A percentile compares a stretch with the other conserved stretches of the same genome.
phyloP scores from a whole-genome alignment of 2,329 filamentous ascomycete species.

The Zymoseptoria crescenta region DNA sequence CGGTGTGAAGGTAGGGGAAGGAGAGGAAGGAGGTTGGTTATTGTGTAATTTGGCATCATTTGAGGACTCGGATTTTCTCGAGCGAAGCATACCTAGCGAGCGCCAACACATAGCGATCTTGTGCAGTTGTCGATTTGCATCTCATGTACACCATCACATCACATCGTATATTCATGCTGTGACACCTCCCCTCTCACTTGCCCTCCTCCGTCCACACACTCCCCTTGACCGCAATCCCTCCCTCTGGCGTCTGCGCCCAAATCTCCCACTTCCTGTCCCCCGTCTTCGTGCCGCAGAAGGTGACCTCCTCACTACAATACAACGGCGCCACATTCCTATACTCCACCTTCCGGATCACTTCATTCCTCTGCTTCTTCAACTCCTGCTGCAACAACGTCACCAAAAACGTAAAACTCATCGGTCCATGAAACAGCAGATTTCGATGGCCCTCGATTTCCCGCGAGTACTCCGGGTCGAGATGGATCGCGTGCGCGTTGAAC shows the following conservation, averaged over 20 bases:
- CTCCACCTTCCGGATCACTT: slow-evolving; percentile 50
- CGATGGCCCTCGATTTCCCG: slow-evolving; percentile 64
- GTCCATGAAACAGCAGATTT: slow-evolving; percentile 76
- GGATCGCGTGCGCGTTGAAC: slow-evolving; percentile 87
- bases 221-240: slow-evolving; percentile 40
- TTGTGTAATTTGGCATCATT: neutral
- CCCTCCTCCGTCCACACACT: slow-evolving; percentile 26
- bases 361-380: slow-evolving; percentile 30
- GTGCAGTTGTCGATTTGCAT: slow-evolving; percentile 1
- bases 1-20: too few relatives aligned
- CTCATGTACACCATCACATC: slow-evolving; percentile 4
- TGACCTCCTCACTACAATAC: slow-evolving; percentile 64
- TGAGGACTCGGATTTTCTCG: neutral
- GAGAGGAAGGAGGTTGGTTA: too few relatives aligned
- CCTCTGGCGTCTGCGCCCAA: slow-evolving; percentile 36
- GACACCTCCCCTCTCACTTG: neutral
- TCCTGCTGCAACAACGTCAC: slow-evolving; percentile 58
- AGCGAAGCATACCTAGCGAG: neutral
- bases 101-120: slow-evolving; percentile 10
- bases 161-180: neutral
- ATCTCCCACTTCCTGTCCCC: slow-evolving; percentile 35
- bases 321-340: slow-evolving; percentile 80
- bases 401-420: slow-evolving; percentile 70
- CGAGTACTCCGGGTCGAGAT: slow-evolving; percentile 68
- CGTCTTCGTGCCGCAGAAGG: slow-evolving; percentile 55